These are phyloP conservation scores for Chenopodium quinoa DNA, from an alignment of 148 eudicot species.

Conservation along the genomic window DNA sequence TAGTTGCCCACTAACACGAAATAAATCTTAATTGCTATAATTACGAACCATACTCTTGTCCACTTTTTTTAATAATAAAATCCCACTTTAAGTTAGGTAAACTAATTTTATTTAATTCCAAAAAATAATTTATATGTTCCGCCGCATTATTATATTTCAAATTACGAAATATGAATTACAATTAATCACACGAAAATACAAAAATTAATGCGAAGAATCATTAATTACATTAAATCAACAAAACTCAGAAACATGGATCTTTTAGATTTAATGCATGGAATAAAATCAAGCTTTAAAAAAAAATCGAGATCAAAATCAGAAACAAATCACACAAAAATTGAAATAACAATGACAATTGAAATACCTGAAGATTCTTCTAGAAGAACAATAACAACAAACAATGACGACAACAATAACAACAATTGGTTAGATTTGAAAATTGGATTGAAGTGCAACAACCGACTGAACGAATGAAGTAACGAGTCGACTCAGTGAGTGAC, in stretches of 20 bases:
- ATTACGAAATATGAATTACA: background rate
- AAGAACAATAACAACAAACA: background rate
- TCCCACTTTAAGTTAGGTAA: slow-evolving; percentile 23
- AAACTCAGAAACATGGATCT: background rate
- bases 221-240: background rate
- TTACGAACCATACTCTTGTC: slow-evolving; percentile 23
- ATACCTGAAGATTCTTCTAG: slow-evolving; percentile 23
- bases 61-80: too few relatives aligned
- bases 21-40: slow-evolving; percentile 5
- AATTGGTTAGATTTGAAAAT: background rate
- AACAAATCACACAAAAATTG: background rate
- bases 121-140: too few relatives aligned
- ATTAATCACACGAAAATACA: background rate
- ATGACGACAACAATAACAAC: background rate
- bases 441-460: background rate
- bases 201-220: background rate
- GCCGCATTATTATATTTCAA: too few relatives aligned
- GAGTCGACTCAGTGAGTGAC: slow-evolving; percentile 21
- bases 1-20: background rate
- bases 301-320: background rate
- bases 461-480: background rate
- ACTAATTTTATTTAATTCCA: slow-evolving; percentile 10
- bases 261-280: background rate
- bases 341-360: background rate
- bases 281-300: background rate